Conservation (phyloP, 352 stramenopile genomes). For the Bremia lactucae region DNA sequence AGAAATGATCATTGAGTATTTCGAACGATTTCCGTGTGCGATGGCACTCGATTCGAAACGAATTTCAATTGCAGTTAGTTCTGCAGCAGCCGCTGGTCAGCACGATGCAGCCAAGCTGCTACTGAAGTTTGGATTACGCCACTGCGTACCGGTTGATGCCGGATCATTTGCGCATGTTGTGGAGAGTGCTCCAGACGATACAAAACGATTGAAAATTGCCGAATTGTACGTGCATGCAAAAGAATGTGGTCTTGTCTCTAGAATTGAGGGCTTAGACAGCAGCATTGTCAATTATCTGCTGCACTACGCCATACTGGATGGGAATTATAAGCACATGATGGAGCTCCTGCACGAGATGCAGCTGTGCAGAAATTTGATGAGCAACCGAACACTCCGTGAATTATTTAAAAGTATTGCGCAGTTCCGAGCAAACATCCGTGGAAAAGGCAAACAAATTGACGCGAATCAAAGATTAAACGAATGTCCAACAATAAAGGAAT, state of each 20-base stretch:
- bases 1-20: slow-evolving; percentile 32
- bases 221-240: slow-evolving; percentile 52
- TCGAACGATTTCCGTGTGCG: slow-evolving; percentile 33
- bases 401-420: slow-evolving; percentile 51
- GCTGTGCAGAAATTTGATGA: slow-evolving; percentile 39
- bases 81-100: slow-evolving; percentile 28
- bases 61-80: slow-evolving; percentile 47
- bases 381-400: slow-evolving; percentile 28
- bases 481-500: slow-evolving; percentile 43
- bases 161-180: slow-evolving; percentile 58
- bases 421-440: slow-evolving; percentile 21
- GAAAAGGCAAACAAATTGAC: slow-evolving; percentile 1
- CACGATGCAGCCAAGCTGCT: slow-evolving; percentile 29
- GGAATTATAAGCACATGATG: slow-evolving; percentile 66
- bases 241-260: slow-evolving; percentile 40
- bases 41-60: slow-evolving; percentile 38
- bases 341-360: slow-evolving; percentile 72
- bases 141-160: slow-evolving; percentile 38
- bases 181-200: slow-evolving; percentile 32
- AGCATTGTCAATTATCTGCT: slow-evolving; percentile 59
- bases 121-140: slow-evolving; percentile 27
- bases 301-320: slow-evolving; percentile 47
- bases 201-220: slow-evolving; percentile 33
- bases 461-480: slow-evolving; percentile 21
- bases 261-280: slow-evolving; percentile 31